phyloP scores from a whole-genome alignment of 768 basidiomycete species.

The Panaeolus cyanescens region DNA sequence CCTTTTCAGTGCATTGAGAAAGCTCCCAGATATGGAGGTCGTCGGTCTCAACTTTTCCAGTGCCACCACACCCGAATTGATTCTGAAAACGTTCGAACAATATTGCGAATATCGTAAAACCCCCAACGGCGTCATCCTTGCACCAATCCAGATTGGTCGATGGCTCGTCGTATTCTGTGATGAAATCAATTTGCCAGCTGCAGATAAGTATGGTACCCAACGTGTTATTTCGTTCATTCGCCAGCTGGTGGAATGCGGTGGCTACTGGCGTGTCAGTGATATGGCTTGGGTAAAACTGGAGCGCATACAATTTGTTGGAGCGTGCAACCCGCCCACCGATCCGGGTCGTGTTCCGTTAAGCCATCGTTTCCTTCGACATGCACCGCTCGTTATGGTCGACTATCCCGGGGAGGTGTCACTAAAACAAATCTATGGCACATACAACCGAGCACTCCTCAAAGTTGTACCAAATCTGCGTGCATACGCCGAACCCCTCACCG shows the following conservation, averaged over 20 bases:
- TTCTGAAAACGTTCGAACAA: slow-evolving; percentile 99
- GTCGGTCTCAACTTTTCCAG: slow-evolving; percentile 99
- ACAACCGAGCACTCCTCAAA: slow-evolving; percentile 94
- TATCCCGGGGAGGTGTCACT: slow-evolving; percentile 97
- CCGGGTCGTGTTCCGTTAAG: slow-evolving; percentile 98
- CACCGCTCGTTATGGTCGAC: slow-evolving; percentile 98
- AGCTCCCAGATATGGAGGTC: slow-evolving; percentile 98
- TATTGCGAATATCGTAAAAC: slow-evolving; percentile 99
- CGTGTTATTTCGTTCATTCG: slow-evolving; percentile 98
- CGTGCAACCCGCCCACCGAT: slow-evolving; percentile 99
- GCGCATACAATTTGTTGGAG: slow-evolving; percentile 99
- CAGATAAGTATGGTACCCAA: slow-evolving; percentile 98
- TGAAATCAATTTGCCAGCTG: slow-evolving; percentile 96
- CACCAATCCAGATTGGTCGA: slow-evolving; percentile 92
- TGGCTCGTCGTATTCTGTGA: slow-evolving; percentile 99
- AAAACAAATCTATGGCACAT: slow-evolving; percentile 98
- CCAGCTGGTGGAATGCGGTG: slow-evolving; percentile 92
- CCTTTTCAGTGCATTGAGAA: slow-evolving; percentile 94
- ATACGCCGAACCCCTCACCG: slow-evolving; percentile 92
- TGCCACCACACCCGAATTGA: slow-evolving; percentile 96
- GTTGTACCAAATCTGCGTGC: slow-evolving; percentile 92
- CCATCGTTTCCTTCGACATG: slow-evolving; percentile 96
- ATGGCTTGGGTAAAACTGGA: slow-evolving; percentile 98
- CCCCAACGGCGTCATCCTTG: slow-evolving; percentile 94
- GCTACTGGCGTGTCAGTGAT: slow-evolving; percentile 93